Evolutionary conservation across 768 basidiomycete species (phyloP), one percentile per base, ranked within the genome.

Genomic region (Melanogaster broomeanus): DNA sequence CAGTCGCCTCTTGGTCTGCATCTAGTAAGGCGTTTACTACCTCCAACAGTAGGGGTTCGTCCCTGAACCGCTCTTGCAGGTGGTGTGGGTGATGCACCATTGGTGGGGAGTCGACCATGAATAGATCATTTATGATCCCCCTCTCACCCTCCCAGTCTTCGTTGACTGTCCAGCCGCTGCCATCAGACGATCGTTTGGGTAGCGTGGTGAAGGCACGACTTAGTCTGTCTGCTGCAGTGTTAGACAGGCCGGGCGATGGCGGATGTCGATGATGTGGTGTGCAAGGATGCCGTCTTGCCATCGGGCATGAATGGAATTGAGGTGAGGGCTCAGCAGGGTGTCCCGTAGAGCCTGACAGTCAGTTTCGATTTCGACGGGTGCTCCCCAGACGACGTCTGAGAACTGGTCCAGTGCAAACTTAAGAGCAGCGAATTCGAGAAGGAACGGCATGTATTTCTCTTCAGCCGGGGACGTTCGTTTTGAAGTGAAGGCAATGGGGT

Each of bases 391-490:
- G 10, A 63, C 59, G 39, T 68, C 61, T 12, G 59, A 45, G 42
- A 70, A 67, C 46, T 71, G 66, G 37, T 66, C 67, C 0, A 67
- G 37, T 0, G 40, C 42, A 48, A 57, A 71, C 46, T 74, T 72
- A 28, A 74, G 58, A 0, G 68, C 72, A 0, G 68, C 69, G 48
- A 74, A 71, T 48, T 74, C 70, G 0, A 71, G 60, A 0, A 73
- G 18, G 49, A 63, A 72, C 0, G 69, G 71, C 42, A 58, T 57
- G 56, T 72, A 74, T 12, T 59, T 56, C 40, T 62, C 60, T 53
- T 72, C 70, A 1, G 64, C 43, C 1, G 11, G 13, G 7, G 71
- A 72, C n/a, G 72, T 72, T 9, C 65, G 44, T 48, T 73, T 73
- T 3, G 72, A 73, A 10, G 71, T 25, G 55, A 67, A 64, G 9